phyloP scores from a whole-genome alignment of 148 eudicot species.

The Rhododendron mucronatum region DNA sequence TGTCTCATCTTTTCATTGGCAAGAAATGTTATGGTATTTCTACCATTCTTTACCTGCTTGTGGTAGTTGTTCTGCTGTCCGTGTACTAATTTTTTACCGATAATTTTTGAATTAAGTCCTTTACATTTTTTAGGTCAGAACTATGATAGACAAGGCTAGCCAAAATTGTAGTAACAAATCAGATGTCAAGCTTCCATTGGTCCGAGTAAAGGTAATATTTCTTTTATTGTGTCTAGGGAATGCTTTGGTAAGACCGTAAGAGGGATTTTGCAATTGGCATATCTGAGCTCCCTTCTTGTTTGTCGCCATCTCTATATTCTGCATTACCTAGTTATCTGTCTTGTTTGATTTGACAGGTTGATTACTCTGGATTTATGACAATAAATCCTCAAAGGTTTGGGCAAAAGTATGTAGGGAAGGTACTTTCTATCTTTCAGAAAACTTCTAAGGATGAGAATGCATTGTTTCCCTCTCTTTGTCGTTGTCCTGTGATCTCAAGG shows the following conservation, averaged over 20 bases:
- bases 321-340: background rate
- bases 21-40: background rate
- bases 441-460: background rate
- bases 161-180: slow-evolving; percentile 38
- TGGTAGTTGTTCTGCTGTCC: background rate
- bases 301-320: background rate
- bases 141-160: slow-evolving; percentile 71
- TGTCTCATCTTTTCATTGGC: background rate
- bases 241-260: background rate
- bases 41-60: background rate
- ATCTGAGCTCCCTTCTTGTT: background rate
- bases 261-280: slow-evolving; percentile 1
- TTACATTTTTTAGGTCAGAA: slow-evolving; percentile 57
- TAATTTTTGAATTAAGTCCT: slow-evolving; percentile 4
- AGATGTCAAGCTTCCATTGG: slow-evolving; percentile 79
- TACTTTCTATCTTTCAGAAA: slow-evolving; percentile 14
- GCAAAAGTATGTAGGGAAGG: slow-evolving; percentile 99
- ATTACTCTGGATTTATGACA: slow-evolving; percentile 96
- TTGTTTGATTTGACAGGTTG: slow-evolving; percentile 57
- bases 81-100: background rate
- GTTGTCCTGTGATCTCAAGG: background rate
- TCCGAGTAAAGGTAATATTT: slow-evolving; percentile 70
- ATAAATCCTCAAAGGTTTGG: slow-evolving; percentile 99
- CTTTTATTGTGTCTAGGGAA: background rate
- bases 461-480: background rate